phyloP scores from a whole-genome alignment of 179 eudicot species.

The Actinidia chinensis region DNA sequence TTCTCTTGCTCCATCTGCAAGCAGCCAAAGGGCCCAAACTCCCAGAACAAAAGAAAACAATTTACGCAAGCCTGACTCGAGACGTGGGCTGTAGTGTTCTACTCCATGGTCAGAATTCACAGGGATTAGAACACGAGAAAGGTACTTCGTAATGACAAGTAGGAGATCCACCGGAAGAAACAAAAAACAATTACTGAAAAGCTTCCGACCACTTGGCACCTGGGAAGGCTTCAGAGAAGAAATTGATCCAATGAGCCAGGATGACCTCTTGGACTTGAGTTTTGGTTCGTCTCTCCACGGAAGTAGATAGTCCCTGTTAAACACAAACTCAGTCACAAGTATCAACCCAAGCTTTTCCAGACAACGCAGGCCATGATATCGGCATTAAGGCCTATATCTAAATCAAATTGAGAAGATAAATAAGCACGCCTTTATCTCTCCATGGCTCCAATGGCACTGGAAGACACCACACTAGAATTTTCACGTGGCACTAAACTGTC shows the following conservation, averaged over 20 bases:
- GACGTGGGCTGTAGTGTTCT: background rate
- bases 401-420: constrained; percentile 22
- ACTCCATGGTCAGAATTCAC: background rate
- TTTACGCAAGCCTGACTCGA: background rate
- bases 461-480: constrained; percentile 26
- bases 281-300: background rate
- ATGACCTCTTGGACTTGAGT: background rate
- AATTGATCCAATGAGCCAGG: constrained; percentile 7
- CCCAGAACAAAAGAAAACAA: background rate
- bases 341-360: constrained; percentile 28
- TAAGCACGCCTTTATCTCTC: constrained; percentile 28
- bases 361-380: constrained; percentile 28
- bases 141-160: background rate
- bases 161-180: background rate
- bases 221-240: background rate
- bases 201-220: background rate
- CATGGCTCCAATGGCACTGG: constrained; percentile 36
- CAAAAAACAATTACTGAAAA: background rate
- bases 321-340: constrained; percentile 22
- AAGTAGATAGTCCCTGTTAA: constrained; percentile 1
- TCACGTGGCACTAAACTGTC: constrained; percentile 30
- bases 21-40: background rate
- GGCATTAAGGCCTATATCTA: constrained; percentile 26
- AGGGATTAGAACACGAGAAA: background rate
- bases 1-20: background rate